Evolutionary conservation across 1,139 yeast species (phyloP), one percentile per base, ranked within the genome.

Genomic region (Nakaseomyces sp.): DNA sequence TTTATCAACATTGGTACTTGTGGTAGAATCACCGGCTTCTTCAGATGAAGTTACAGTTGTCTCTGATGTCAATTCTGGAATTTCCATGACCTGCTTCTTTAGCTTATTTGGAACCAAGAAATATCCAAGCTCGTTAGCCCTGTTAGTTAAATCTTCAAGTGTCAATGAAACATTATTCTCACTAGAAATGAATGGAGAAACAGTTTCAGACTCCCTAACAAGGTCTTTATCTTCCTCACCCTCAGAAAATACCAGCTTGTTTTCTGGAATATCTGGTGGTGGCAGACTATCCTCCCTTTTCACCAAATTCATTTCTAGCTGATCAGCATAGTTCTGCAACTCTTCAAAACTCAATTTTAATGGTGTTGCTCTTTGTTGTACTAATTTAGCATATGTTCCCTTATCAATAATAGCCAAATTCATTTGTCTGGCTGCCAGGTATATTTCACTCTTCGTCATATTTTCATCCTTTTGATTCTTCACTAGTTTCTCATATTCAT

Each of bases 401-500:
- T 35, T 35, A 15, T 35, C 38, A 22, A 35, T 35, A 13, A 35
- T 22, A 4, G 38, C 28, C 28, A 35, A 13, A 22, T 35, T 35
- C 38, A 35, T 20, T 22, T 35, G 17, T 22, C 38, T 35, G 5
- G 38, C 38, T 9, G 6, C 8, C 7, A 20, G 12, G 13, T 35
- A 35, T 5, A 35, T n/a, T 13, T 35, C 38, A 12, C 5, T 24
- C 15, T 37, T 40, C 17, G n/a, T 33, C 6, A 40, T 5, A 15
- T 15, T 6, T 24, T 15, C 17, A 15, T 35, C 38, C 38, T 35
- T 35, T 19, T 45, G 26, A 29, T 30, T 32, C 25, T 26, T 45
- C 29, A 49, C 18, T 25, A 47, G 40, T 3, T 43, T 35, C 0
- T 50, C 44, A 41, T 51, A 57, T 25, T 58, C 60, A 3, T 46